Percentiles rank a stretch among this genome's conserved stretches.
phyloP scores from a whole-genome alignment of 106 monocot genomes.

The Iris macrosiphon region DNA sequence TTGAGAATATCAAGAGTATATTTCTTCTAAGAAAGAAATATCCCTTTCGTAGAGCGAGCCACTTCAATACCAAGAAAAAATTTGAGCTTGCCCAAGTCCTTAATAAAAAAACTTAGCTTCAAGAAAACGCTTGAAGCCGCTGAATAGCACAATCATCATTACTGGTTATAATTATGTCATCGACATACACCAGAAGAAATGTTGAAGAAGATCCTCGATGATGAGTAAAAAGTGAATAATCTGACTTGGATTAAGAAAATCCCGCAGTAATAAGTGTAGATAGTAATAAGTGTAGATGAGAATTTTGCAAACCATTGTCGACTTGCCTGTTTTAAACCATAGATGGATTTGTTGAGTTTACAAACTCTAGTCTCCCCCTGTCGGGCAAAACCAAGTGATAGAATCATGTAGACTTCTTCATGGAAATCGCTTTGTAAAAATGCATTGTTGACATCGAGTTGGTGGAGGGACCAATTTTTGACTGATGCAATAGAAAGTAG shows the following conservation, averaged over 20 bases:
- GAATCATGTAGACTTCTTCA: slow-evolving; percentile 4
- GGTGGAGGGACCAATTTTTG: not conserved
- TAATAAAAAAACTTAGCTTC: not conserved
- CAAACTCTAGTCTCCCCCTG: not conserved
- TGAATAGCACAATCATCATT: not conserved
- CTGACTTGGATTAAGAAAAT: not conserved
- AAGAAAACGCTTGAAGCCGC: not conserved
- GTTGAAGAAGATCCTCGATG: not conserved
- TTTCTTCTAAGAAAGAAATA: not conserved
- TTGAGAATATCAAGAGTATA: slow-evolving; percentile 1
- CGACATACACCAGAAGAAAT: not conserved
- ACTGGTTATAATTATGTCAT: not conserved
- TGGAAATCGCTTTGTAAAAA: not conserved
- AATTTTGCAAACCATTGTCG: too few species aligned
- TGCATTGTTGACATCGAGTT: too few species aligned
- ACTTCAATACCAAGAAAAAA: slow-evolving; percentile 1
- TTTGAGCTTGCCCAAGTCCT: not conserved
- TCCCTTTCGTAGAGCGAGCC: not conserved
- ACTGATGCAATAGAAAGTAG: not conserved
- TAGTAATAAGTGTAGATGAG: not conserved
- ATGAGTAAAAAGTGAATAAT: not conserved
- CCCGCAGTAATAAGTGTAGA: not conserved
- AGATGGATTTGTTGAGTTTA: not conserved
- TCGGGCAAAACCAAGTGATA: too few species aligned
- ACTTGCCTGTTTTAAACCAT: too few species aligned